These are phyloP conservation scores for Echium plantagineum DNA, from an alignment of 257 asterid species.

Conservation along the genomic window DNA sequence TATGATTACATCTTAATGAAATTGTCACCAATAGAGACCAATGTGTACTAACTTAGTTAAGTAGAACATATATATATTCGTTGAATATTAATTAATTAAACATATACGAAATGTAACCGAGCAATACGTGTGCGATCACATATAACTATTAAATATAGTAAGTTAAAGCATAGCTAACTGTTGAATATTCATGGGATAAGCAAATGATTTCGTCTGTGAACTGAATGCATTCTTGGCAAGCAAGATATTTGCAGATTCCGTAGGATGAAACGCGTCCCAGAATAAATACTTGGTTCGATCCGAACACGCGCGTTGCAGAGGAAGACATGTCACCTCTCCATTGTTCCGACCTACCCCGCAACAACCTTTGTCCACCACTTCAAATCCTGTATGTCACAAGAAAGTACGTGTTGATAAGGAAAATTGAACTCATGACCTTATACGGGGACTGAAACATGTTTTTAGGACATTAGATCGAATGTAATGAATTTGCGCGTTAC, in stretches of 20 bases:
- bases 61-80: background rate
- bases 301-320: constrained; percentile 63
- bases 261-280: constrained; percentile 95
- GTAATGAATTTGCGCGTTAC: constrained; percentile 23
- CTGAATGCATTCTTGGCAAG: constrained; percentile 58
- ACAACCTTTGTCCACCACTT: constrained; percentile 71
- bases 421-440: no score
- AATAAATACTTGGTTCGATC: constrained; percentile 50
- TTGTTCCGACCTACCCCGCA: constrained; percentile 91
- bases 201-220: constrained; percentile 42
- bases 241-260: constrained; percentile 68
- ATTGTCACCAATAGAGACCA: no score
- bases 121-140: no score
- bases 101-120: background rate
- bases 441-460: no score
- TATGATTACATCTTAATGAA: no score
- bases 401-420: no score
- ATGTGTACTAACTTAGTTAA: no score
- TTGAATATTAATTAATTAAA: no score
- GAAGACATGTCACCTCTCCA: constrained; percentile 85
- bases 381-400: constrained; percentile 40
- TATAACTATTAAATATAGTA: no score
- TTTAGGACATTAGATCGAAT: no score
- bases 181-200: constrained; percentile 74
- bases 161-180: constrained; percentile 42